Evolutionary conservation across 2,329 filamentous ascomycete species (phyloP), one percentile per base, ranked within the genome.

Genomic region (Penicillium sp.): DNA sequence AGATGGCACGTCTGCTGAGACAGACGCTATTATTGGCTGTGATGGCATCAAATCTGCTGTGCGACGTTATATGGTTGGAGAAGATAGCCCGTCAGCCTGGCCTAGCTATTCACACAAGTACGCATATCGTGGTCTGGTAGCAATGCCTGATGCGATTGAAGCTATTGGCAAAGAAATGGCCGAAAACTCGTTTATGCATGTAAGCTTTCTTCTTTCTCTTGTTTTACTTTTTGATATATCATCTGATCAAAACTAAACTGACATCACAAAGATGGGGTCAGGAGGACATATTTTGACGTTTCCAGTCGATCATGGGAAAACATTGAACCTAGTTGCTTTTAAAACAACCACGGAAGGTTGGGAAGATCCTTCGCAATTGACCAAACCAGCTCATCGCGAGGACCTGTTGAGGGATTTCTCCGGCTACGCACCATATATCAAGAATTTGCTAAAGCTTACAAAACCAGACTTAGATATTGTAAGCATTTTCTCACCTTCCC

Each of bases 401-500:
- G 51, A 53, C 16, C 43, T 53, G 8, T 43, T 53, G 1, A 26
- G 26, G 16, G 51, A 53, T 28, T 53, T 47, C 38, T 26, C 33
- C 20, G 51, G 42, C 4, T 53, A 20, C 18, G 30, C 26, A 14
- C 51, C 51, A 1, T 53, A 53, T 23, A 53, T 53, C 24, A 42
- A 47, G 51, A 46, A 47, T 33, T 18, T 53, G 12, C 11, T 53
- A 21, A 53, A 53, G 35, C 43, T 53, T 14, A 53, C 51, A 6
- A 53, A 53, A 5, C 51, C 51, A 0, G 40, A 55, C 20, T 7
- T 58, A 40, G 56, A 51, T 26, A 50, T 43, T 45, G 45, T 38
- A 21, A 14, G 0, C 85, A 88, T 65, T 62, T 82, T 6, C 73
- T 88, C 24, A 84, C 80, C 0, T 88, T 86, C 63, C 82, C 85